phyloP scores from a whole-genome alignment of 1,139 yeast genomes.

The Saccharomycopsis phalli region DNA sequence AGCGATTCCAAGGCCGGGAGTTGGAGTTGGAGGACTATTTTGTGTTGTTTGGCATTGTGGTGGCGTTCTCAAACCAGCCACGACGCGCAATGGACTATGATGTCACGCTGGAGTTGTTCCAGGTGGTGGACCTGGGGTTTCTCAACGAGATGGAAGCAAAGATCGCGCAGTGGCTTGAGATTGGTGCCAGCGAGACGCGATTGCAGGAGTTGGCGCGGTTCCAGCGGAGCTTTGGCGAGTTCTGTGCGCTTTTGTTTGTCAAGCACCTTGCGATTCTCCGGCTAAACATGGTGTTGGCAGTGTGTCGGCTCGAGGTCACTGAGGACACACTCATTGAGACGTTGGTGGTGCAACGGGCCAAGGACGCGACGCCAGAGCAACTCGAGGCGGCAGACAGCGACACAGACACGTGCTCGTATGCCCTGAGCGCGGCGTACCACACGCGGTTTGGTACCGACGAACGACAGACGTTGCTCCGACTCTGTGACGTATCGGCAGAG shows the following conservation, averaged over 20 bases:
- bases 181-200: too few species aligned
- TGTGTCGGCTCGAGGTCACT: constrained; percentile 5
- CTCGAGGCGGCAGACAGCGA: neutral
- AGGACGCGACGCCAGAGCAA: neutral
- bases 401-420: neutral
- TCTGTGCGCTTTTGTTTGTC: constrained; percentile 15
- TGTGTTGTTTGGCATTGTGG: constrained; percentile 14
- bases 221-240: too few species aligned
- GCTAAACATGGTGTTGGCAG: too few species aligned
- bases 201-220: constrained; percentile 9
- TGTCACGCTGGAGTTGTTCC: too few species aligned
- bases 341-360: constrained; percentile 8
- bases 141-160: too few species aligned
- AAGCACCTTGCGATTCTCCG: constrained; percentile 14
- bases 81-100: too few species aligned
- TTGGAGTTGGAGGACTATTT: constrained; percentile 7
- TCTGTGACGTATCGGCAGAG: constrained; percentile 5
- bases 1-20: too few species aligned
- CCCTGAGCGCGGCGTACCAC: too few species aligned
- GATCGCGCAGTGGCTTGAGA: too few species aligned
- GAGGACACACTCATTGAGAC: constrained; percentile 15
- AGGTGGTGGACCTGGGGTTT: too few species aligned
- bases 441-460: too few species aligned
- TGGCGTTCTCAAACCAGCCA: constrained; percentile 11
- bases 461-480: neutral